phyloP scores from a whole-genome alignment of 2,329 filamentous ascomycete species.

The Hypoxylon sp. region DNA sequence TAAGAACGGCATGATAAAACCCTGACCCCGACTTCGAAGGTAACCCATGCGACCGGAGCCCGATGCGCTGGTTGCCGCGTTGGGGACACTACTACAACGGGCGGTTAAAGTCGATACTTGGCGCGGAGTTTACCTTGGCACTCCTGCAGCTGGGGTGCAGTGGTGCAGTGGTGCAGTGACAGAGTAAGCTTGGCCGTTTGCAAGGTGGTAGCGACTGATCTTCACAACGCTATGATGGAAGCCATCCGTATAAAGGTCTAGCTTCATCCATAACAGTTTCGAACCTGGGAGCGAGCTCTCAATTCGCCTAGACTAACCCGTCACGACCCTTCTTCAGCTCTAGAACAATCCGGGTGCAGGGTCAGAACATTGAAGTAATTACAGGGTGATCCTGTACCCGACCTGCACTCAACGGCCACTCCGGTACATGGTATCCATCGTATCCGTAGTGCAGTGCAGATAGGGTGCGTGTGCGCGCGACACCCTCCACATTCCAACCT shows the following conservation, averaged over 20 bases:
- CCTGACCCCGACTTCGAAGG: conserved; percentile 18
- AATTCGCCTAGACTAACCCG: conserved; percentile 14
- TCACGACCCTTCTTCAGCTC: not conserved
- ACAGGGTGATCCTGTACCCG: conserved; percentile 9
- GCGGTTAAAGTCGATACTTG: conserved; percentile 34
- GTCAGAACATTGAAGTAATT: conserved; percentile 3
- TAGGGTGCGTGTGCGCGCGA: not conserved
- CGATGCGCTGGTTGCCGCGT: conserved; percentile 27
- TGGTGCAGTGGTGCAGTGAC: not conserved
- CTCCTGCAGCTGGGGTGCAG: conserved; percentile 14
- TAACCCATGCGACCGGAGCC: conserved; percentile 29
- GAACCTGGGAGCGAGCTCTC: conserved; percentile 20
- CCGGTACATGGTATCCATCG: conserved; percentile 2
- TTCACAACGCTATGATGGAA: conserved; percentile 21
- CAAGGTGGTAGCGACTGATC: conserved; percentile 24
- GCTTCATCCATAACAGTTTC: conserved; percentile 33
- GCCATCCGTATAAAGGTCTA: conserved; percentile 34
- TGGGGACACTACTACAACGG: conserved; percentile 23
- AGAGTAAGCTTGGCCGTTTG: conserved; percentile 31
- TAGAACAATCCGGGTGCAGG: not conserved
- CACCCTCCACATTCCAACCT: conserved; percentile 10
- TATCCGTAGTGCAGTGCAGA: conserved; percentile 5
- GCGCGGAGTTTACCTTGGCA: conserved; percentile 26
- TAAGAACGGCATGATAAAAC: conserved; percentile 20
- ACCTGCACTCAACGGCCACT: not conserved